phyloP scores from a whole-genome alignment of 2,329 filamentous ascomycete species.

The Sphaerostilbella broomeana region DNA sequence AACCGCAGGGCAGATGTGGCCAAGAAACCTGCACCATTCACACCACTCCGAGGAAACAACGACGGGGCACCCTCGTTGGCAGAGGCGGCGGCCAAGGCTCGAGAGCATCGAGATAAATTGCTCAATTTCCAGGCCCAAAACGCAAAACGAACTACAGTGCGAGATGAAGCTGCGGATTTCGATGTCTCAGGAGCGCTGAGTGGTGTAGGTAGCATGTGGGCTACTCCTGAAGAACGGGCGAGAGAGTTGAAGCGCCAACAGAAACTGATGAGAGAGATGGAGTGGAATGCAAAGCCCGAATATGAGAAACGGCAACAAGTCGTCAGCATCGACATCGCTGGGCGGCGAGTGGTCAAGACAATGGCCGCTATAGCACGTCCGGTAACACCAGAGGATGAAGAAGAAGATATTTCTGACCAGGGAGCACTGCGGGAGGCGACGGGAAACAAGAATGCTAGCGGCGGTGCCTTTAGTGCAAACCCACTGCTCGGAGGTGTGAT shows the following conservation, averaged over 20 bases:
- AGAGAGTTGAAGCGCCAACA: slow-evolving; percentile 80
- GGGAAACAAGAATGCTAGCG: slow-evolving; percentile 29
- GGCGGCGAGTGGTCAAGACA: slow-evolving; percentile 66
- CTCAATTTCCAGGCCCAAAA: slow-evolving; percentile 81
- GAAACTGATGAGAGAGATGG: slow-evolving; percentile 73
- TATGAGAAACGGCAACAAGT: slow-evolving; percentile 85
- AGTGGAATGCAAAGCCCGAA: slow-evolving; percentile 77
- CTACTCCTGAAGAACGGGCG: slow-evolving; percentile 73
- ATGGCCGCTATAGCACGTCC: slow-evolving; percentile 60
- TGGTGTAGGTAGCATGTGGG: slow-evolving; percentile 61
- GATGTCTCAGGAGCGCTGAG: slow-evolving; percentile 42
- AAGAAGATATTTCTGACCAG: slow-evolving; percentile 24
- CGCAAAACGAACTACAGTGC: slow-evolving; percentile 72
- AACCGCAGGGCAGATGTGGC: slow-evolving; percentile 62
- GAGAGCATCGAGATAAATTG: slow-evolving; percentile 73
- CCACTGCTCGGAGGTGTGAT: slow-evolving; percentile 61
- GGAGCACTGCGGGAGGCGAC: slow-evolving; percentile 30
- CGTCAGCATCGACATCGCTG: slow-evolving; percentile 75
- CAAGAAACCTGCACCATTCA: slow-evolving; percentile 54
- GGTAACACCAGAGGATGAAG: slow-evolving; percentile 44
- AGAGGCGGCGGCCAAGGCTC: slow-evolving; percentile 61
- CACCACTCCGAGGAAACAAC: slow-evolving; percentile 34
- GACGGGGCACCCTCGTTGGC: slow-evolving; percentile 33
- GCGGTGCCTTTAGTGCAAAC: slow-evolving; percentile 61
- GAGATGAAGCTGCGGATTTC: slow-evolving; percentile 71